phyloP scores from a whole-genome alignment of 2,329 filamentous ascomycete genomes.

The Diaporthe sp. region DNA sequence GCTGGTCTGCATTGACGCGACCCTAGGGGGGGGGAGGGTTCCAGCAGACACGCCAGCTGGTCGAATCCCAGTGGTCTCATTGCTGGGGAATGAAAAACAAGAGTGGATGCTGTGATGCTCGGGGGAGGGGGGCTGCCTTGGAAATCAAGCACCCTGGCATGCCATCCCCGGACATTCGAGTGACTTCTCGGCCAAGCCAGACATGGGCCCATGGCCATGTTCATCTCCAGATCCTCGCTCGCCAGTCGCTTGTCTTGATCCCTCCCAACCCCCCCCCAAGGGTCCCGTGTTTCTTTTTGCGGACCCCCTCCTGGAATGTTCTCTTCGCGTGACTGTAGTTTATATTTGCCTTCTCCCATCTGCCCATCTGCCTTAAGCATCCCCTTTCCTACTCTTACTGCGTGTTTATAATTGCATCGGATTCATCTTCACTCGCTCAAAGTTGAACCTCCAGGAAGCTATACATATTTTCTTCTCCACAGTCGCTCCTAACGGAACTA shows the following conservation, averaged over 20 bases:
- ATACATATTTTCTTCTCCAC: not conserved
- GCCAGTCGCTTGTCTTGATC: not conserved
- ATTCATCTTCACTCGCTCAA: conserved; percentile 29
- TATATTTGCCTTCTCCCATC: conserved; percentile 21
- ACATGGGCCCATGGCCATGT: conserved; percentile 17
- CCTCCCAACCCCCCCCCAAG: not conserved
- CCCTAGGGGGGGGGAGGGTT: not conserved
- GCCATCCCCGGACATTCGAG: conserved; percentile 21
- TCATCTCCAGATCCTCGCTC: conserved; percentile 13
- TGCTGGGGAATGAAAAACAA: conserved; percentile 22
- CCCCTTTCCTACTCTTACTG: not conserved
- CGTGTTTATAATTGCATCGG: conserved; percentile 6
- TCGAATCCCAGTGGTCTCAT: not conserved
- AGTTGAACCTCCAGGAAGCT: conserved; percentile 11
- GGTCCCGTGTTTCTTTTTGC: conserved; percentile 18
- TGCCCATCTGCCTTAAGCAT: not conserved
- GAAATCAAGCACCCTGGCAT: conserved; percentile 11
- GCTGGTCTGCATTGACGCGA: conserved; percentile 16
- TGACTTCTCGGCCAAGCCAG: conserved; percentile 14
- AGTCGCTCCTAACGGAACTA: not conserved
- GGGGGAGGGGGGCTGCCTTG: conserved; percentile 17
- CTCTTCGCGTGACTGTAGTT: conserved; percentile 7
- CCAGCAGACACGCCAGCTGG: not conserved
- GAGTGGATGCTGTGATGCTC: not conserved
- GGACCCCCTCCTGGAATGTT: conserved; percentile 20